Evolutionary conservation across 169 alveolate species (phyloP), one percentile per base, ranked within the genome.

Genomic region (Eimeria zaria): DNA sequence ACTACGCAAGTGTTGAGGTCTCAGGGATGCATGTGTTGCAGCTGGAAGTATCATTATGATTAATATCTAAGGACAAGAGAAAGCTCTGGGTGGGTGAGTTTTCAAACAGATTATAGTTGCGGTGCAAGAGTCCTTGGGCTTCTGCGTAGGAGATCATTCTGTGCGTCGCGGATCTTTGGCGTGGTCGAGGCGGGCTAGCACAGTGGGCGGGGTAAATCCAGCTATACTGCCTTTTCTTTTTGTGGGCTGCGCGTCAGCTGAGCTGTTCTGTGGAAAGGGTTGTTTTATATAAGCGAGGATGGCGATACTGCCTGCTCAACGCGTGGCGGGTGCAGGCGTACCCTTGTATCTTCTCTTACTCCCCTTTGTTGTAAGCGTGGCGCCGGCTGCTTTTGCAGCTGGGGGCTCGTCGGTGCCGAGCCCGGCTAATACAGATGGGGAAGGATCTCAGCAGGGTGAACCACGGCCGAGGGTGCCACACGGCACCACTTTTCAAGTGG

Each of bases 1-100:
- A 78, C 88, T 46, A 46, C 46, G 67, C 67, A 46, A 7, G 62
- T 78, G 88, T 46, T 48, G 39, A 24, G 62, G 36, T 78, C 27
- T 78, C 88, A 46, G 88, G 88, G 62, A 78, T 78, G 88, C 62
- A 78, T 78, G 88, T 78, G 62, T 14, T 64, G 88, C 88, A 44
- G 88, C 64, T 78, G 88, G 67, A 78, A 46, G 67, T 46, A 46
- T 24, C 88, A 46, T n/a, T 30, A 46, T 78, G 88, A 44, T 24
- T 44, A 27, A 44, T 39, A 48, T 48, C 88, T 78, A 16, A 78
- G 46, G 39, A 78, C 88, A 78, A 48, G 46, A 46, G 62, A 41
- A 2, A 41, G 88, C 67, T 44, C 24, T 48, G 58, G 88, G 67
- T 78, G 64, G 88, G 67, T 78, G 64, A 78, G 88, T 48, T 44